A percentile compares a stretch with the other conserved stretches of the same genome.
Conservation (phyloP, 2,329 filamentous ascomycete species). For the Lachnellula cervina region DNA sequence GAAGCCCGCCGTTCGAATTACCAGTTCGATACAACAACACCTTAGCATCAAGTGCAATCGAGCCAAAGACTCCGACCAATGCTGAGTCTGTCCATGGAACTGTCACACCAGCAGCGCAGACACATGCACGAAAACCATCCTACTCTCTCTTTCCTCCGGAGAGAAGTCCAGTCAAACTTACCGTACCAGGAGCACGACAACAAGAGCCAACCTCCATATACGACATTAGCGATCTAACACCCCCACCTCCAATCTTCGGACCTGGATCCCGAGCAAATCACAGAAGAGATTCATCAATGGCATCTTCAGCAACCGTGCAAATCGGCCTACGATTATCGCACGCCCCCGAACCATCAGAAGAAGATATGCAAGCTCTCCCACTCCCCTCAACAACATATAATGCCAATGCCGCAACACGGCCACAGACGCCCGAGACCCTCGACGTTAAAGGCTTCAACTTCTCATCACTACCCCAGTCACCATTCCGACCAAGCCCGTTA, state of each 20-base stretch:
- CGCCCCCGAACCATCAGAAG: slow-evolving; percentile 28
- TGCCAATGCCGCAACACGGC: slow-evolving; percentile 27
- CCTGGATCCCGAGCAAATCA: slow-evolving; percentile 17
- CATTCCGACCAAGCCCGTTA: slow-evolving; percentile 1
- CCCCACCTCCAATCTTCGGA: slow-evolving; percentile 22
- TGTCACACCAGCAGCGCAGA: slow-evolving; percentile 3
- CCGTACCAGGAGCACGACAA: slow-evolving; percentile 2
- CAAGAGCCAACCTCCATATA: slow-evolving; percentile 25
- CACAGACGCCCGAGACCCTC: slow-evolving; percentile 24
- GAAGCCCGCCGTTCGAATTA: slow-evolving; percentile 8
- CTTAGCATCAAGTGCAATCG: background rate
- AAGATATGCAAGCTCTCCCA: slow-evolving; percentile 13
- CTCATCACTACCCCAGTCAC: background rate
- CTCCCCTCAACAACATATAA: slow-evolving; percentile 32
- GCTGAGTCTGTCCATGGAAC: background rate
- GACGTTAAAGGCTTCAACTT: slow-evolving; percentile 7
- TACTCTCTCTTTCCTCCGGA: slow-evolving; percentile 29
- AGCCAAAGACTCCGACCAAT: background rate
- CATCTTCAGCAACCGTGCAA: slow-evolving; percentile 64
- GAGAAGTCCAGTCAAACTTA: background rate
- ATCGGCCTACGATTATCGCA: slow-evolving; percentile 65
- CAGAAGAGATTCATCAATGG: slow-evolving; percentile 55
- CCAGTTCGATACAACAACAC: slow-evolving; percentile 1
- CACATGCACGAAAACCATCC: slow-evolving; percentile 22
- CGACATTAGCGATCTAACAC: slow-evolving; percentile 25